phyloP scores from a whole-genome alignment of 352 stramenopile genomes.

The Phytophthora idaei region DNA sequence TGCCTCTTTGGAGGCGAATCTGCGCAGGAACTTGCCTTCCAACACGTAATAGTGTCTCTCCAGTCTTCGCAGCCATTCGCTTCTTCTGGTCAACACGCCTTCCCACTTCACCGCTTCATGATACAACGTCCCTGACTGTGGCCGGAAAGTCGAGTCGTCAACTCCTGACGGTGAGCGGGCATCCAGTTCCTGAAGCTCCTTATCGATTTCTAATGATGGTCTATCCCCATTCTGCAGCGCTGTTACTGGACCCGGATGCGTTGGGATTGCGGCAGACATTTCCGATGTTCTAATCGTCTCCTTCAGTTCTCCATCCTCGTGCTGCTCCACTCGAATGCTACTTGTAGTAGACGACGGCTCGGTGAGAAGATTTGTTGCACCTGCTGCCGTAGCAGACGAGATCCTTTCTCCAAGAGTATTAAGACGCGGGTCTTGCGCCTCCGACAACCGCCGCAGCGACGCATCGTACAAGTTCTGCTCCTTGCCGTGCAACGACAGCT shows the following conservation, averaged over 20 bases:
- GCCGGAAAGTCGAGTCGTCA: conserved; percentile 50
- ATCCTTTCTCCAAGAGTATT: conserved; percentile 74
- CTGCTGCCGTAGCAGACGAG: conserved; percentile 23
- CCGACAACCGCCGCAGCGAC: conserved; percentile 64
- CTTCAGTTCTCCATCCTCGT: conserved; percentile 17
- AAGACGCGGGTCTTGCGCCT: conserved; percentile 69
- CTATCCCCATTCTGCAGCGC: conserved; percentile 23
- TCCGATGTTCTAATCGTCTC: conserved; percentile 3
- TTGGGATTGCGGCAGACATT: conserved; percentile 4
- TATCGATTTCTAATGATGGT: conserved; percentile 33
- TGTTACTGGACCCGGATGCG: conserved; percentile 11
- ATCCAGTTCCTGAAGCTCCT: conserved; percentile 22
- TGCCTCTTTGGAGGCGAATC: conserved; percentile 85
- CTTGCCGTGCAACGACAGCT: conserved; percentile 76
- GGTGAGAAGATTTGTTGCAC: conserved; percentile 12
- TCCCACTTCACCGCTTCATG: conserved; percentile 88
- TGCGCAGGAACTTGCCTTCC: conserved; percentile 83
- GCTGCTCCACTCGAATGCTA: conserved; percentile 28
- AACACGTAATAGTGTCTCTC: conserved; percentile 90
- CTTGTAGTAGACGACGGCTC: conserved; percentile 42
- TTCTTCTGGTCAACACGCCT: conserved; percentile 77
- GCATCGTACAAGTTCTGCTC: conserved; percentile 82
- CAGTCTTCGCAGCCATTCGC: conserved; percentile 81
- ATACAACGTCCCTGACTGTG: conserved; percentile 72
- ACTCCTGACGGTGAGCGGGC: conserved; percentile 30